Evolutionary conservation across 768 basidiomycete genomes (phyloP).

Genomic region (Tubosaeta brunneosetosa): DNA sequence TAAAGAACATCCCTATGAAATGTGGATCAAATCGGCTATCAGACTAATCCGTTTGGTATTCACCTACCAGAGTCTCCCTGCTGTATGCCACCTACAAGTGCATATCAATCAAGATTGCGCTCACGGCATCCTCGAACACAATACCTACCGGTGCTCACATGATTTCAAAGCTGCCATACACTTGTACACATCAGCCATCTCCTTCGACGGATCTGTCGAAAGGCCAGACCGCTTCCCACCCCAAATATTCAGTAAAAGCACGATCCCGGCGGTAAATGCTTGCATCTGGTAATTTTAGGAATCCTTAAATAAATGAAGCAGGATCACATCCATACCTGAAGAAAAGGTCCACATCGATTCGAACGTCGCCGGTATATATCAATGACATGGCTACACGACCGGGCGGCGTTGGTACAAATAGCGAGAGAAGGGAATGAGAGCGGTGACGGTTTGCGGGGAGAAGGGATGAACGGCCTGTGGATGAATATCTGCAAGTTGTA

Average conservation of each 20-base stretch:
- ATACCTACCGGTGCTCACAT: conserved; percentile 33
- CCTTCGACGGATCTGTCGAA: conserved; percentile 36
- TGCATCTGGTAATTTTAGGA: conserved; percentile 27
- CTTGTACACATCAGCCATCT: conserved; percentile 49
- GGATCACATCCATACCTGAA: conserved; percentile 24
- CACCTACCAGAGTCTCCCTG: conserved; percentile 47
- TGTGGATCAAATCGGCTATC: neutral
- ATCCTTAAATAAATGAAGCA: neutral
- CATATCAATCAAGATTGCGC: neutral
- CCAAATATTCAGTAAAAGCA: conserved; percentile 56
- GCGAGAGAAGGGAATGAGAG: conserved; percentile 62
- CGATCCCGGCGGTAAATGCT: conserved; percentile 46
- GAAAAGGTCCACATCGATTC: conserved; percentile 20
- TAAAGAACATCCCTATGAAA: conserved; percentile 62
- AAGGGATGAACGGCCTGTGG: conserved; percentile 77
- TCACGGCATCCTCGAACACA: neutral
- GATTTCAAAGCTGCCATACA: conserved; percentile 41
- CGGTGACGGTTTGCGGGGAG: conserved; percentile 45
- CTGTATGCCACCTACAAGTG: conserved; percentile 41
- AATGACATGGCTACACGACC: conserved; percentile 67
- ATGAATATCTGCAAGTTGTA: conserved; percentile 63
- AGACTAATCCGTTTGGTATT: neutral
- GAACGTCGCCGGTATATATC: conserved; percentile 48
- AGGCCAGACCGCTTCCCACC: conserved; percentile 43
- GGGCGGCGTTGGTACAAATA: conserved; percentile 82